Conservation (phyloP, 1,139 yeast genomes). For the Taphrina pruni region DNA sequence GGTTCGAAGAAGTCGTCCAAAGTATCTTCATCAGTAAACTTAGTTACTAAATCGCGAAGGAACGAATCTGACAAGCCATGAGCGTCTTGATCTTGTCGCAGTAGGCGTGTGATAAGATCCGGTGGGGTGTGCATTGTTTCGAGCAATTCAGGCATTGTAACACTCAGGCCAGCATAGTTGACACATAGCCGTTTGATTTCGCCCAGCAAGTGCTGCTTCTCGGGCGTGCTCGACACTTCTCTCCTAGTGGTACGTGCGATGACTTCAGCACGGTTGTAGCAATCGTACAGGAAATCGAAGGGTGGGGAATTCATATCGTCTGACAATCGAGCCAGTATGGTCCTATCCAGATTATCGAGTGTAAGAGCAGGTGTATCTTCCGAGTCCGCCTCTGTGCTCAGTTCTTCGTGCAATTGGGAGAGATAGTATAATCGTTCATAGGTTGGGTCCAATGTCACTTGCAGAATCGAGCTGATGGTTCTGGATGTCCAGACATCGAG, state of each 20-base stretch:
- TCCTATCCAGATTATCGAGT: slow-evolving; percentile 48
- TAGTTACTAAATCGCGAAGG: slow-evolving; percentile 62
- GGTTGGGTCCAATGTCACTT: slow-evolving; percentile 23
- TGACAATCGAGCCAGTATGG: slow-evolving; percentile 49
- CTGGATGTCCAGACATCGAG: slow-evolving; percentile 16
- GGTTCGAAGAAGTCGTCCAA: slow-evolving; percentile 65
- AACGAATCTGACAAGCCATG: slow-evolving; percentile 56
- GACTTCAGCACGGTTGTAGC: slow-evolving; percentile 42
- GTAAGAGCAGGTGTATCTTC: slow-evolving; percentile 43
- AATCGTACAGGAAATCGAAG: slow-evolving; percentile 44
- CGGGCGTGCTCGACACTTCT: slow-evolving; percentile 2
- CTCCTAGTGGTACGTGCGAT: slow-evolving; percentile 42
- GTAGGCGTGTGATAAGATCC: slow-evolving; percentile 44
- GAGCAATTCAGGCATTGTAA: slow-evolving; percentile 74
- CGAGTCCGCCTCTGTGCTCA: slow-evolving; percentile 9
- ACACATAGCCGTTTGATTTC: slow-evolving; percentile 63
- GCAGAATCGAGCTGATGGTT: slow-evolving; percentile 15
- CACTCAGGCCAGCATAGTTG: slow-evolving; percentile 71
- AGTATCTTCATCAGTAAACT: slow-evolving; percentile 70
- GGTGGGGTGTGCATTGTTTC: slow-evolving; percentile 45
- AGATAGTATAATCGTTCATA: slow-evolving; percentile 19
- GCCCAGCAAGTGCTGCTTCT: slow-evolving; percentile 54
- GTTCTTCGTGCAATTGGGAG: slow-evolving; percentile 28
- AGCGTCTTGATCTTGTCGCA: slow-evolving; percentile 43
- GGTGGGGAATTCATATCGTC: slow-evolving; percentile 45